phyloP scores from a whole-genome alignment of 2,329 filamentous ascomycete species.

The Coniochaeta pulveracea region DNA sequence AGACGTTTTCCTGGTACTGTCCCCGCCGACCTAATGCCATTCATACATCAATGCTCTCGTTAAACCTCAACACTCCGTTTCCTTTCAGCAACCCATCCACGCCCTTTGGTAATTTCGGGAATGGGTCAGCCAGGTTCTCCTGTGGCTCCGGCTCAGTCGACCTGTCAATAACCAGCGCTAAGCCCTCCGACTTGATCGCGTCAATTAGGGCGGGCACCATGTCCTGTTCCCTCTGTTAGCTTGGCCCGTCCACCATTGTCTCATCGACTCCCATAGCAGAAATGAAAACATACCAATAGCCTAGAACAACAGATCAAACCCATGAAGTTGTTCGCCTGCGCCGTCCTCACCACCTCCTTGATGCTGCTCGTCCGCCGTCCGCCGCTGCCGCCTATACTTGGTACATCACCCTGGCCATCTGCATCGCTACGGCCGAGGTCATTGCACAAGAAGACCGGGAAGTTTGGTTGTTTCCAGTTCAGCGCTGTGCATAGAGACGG shows the following conservation, averaged over 20 bases:
- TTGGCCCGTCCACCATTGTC: not conserved
- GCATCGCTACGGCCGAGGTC: constrained; percentile 61
- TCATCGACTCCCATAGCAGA: not conserved
- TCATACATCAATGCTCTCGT: constrained; percentile 75
- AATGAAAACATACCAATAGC: constrained; percentile 55
- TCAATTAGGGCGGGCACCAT: constrained; percentile 88
- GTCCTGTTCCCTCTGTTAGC: constrained; percentile 43
- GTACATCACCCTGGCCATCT: constrained; percentile 18
- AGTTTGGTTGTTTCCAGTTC: constrained; percentile 99
- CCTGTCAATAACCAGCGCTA: constrained; percentile 85
- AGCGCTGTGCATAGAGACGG: constrained; percentile 80
- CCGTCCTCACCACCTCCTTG: constrained; percentile 88
- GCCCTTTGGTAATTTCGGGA: constrained; percentile 59
- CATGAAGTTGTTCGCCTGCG: constrained; percentile 97
- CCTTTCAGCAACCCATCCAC: constrained; percentile 79
- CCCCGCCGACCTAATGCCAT: no score
- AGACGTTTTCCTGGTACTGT: no score
- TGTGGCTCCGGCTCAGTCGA: constrained; percentile 43
- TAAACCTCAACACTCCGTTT: constrained; percentile 84
- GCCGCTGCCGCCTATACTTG: constrained; percentile 38
- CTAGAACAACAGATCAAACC: constrained; percentile 83
- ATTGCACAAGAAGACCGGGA: constrained; percentile 91
- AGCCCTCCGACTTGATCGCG: constrained; percentile 85
- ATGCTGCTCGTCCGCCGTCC: constrained; percentile 72
- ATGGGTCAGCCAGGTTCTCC: constrained; percentile 32